A percentile compares a stretch with the other conserved stretches of the same genome.
phyloP scores from a whole-genome alignment of 2,329 filamentous ascomycete genomes.

The Cladosporium sp. region DNA sequence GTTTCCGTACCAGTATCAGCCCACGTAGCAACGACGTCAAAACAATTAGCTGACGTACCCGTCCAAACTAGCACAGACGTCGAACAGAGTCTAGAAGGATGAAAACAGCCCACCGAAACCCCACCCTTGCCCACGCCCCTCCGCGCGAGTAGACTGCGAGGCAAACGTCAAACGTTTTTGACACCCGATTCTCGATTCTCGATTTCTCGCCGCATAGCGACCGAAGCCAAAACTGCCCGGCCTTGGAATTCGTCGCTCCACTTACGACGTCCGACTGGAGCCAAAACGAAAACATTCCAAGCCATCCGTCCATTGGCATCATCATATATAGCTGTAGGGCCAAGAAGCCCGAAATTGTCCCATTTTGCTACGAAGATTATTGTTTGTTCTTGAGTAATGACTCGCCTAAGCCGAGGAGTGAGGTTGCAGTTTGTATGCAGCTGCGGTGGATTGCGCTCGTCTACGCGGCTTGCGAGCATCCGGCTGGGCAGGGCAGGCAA shows the following conservation, averaged over 20 bases:
- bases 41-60: not conserved
- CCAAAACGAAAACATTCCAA: not conserved
- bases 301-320: not conserved
- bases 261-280: not conserved
- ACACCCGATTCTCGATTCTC: not conserved
- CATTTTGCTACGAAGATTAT: not conserved
- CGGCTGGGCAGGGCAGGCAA: not conserved
- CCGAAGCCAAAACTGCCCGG: conserved; percentile 7
- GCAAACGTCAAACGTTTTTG: too few species aligned
- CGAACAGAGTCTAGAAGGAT: not conserved
- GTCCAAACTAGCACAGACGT: not conserved
- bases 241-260: not conserved
- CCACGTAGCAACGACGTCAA: not conserved
- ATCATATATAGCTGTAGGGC: not conserved
- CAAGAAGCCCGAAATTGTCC: not conserved
- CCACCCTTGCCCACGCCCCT: not conserved
- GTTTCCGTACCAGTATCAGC: not conserved
- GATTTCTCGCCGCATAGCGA: conserved; percentile 16
- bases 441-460: not conserved
- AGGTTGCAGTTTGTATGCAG: conserved; percentile 3
- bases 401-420: not conserved
- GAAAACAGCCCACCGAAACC: not conserved
- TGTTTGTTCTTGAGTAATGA: not conserved
- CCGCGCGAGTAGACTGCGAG: too few species aligned
- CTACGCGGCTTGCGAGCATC: not conserved